These are phyloP conservation scores for Ustulina deusta DNA, from an alignment of 2,329 filamentous ascomycete genomes.

Conservation along the genomic window DNA sequence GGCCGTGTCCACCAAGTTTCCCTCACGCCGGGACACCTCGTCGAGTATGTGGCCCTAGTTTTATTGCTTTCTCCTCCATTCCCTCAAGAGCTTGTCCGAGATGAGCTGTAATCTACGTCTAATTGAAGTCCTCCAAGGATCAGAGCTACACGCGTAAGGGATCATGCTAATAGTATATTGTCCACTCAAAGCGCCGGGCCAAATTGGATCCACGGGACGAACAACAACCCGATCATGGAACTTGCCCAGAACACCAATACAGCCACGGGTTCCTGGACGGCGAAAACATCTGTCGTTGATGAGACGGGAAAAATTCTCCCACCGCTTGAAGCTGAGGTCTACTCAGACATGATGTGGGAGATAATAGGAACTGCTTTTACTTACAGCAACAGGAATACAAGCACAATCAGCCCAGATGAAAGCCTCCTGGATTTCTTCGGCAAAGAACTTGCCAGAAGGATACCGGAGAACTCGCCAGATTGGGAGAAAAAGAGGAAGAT, in stretches of 20 bases:
- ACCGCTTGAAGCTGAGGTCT: slow-evolving; percentile 58
- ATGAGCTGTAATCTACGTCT: neutral
- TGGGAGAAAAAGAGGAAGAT: slow-evolving; percentile 57
- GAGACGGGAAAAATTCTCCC: slow-evolving; percentile 66
- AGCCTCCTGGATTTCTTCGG: slow-evolving; percentile 68
- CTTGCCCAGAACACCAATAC: slow-evolving; percentile 73
- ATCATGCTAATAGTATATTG: slow-evolving; percentile 18
- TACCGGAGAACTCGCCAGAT: slow-evolving; percentile 59
- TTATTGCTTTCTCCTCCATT: neutral
- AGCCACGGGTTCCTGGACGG: slow-evolving; percentile 61
- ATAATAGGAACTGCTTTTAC: slow-evolving; percentile 76
- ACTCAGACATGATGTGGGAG: slow-evolving; percentile 71
- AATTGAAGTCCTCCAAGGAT: neutral
- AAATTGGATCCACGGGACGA: slow-evolving; percentile 85
- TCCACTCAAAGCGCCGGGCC: slow-evolving; percentile 62
- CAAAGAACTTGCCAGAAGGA: slow-evolving; percentile 58
- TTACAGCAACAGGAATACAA: slow-evolving; percentile 69
- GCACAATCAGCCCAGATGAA: slow-evolving; percentile 59
- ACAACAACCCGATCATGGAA: slow-evolving; percentile 76
- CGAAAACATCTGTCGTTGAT: slow-evolving; percentile 66
- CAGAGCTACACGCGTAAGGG: neutral
- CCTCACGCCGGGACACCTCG: slow-evolving; percentile 59
- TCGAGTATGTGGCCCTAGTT: slow-evolving; percentile 55
- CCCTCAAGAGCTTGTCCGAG: neutral
- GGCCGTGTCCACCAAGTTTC: slow-evolving; percentile 69